A percentile compares a stretch with the other conserved stretches of the same genome.
phyloP scores from a whole-genome alignment of 306 rosid genomes.

The Pyrus pyrifolia region DNA sequence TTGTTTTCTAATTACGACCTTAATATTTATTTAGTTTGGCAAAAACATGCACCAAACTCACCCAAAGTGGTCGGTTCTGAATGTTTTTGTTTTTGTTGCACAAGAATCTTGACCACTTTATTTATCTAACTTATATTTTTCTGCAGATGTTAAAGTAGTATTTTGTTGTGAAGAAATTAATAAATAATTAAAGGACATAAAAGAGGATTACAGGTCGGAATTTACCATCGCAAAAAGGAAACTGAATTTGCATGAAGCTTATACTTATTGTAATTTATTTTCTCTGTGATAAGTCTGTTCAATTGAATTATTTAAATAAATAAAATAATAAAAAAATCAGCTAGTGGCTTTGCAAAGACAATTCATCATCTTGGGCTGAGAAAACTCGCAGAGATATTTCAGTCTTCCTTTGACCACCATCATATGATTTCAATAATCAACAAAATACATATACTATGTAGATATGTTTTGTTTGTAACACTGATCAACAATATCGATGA shows the following conservation, averaged over 20 bases:
- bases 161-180: background rate
- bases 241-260: background rate
- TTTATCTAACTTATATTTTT: background rate
- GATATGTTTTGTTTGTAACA: too few relatives aligned
- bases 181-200: background rate
- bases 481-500: background rate
- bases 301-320: too few relatives aligned
- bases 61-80: conserved; percentile 18
- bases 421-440: too few relatives aligned
- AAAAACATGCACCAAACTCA: conserved; percentile 14
- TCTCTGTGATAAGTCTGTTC: too few relatives aligned
- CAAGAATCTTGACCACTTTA: background rate
- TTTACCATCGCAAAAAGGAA: too few relatives aligned
- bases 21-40: background rate
- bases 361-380: too few relatives aligned
- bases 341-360: too few relatives aligned
- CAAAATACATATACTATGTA: too few relatives aligned
- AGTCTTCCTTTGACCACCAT: accelerated
- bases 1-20: background rate
- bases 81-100: background rate
- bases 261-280: background rate
- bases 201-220: too few relatives aligned
- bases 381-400: too few relatives aligned
- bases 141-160: background rate
- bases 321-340: too few relatives aligned